phyloP scores from a whole-genome alignment of 1,284 basidiomycete genomes.

The Tilletia indica region DNA sequence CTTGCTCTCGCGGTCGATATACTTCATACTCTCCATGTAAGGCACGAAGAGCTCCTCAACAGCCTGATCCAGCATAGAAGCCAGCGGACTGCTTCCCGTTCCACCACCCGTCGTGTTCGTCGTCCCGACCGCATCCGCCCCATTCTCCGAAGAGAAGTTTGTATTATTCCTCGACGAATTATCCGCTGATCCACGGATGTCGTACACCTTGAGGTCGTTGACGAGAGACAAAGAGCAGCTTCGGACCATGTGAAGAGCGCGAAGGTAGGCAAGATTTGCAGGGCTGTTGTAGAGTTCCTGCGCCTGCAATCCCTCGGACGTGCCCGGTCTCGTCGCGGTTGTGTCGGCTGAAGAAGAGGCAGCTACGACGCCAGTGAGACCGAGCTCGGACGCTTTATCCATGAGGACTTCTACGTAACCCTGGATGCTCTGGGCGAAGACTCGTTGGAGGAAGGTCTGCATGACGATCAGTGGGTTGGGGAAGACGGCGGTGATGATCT shows the following conservation, averaged over 20 bases:
- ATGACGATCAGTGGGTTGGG: constrained; percentile 95
- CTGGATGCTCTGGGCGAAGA: constrained; percentile 83
- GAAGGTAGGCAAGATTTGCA: constrained; percentile 74
- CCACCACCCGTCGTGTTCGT: constrained; percentile 22
- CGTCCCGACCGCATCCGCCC: constrained; percentile 12
- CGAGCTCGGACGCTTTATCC: constrained; percentile 46
- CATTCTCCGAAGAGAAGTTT: constrained; percentile 21
- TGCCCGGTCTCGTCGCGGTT: neutral
- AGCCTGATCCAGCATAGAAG: constrained; percentile 82
- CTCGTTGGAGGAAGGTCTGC: constrained; percentile 95
- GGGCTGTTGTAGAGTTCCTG: neutral
- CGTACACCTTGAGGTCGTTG: constrained; percentile 88
- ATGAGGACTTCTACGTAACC: constrained; percentile 53
- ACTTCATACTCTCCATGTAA: constrained; percentile 81
- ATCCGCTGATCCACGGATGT: constrained; percentile 62
- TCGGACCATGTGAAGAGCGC: constrained; percentile 84
- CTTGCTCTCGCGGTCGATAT: constrained; percentile 87
- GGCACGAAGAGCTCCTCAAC: constrained; percentile 96
- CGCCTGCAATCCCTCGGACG: neutral
- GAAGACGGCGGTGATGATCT: constrained; percentile 98
- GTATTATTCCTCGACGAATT: neutral
- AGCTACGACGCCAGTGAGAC: constrained; percentile 24
- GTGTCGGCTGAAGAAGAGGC: neutral
- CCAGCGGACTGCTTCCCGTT: constrained; percentile 29
- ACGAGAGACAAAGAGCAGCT: constrained; percentile 75